Base-by-base conservation (phyloP, 352 stramenopile species). In the Pseudoperonospora humuli region DNA sequence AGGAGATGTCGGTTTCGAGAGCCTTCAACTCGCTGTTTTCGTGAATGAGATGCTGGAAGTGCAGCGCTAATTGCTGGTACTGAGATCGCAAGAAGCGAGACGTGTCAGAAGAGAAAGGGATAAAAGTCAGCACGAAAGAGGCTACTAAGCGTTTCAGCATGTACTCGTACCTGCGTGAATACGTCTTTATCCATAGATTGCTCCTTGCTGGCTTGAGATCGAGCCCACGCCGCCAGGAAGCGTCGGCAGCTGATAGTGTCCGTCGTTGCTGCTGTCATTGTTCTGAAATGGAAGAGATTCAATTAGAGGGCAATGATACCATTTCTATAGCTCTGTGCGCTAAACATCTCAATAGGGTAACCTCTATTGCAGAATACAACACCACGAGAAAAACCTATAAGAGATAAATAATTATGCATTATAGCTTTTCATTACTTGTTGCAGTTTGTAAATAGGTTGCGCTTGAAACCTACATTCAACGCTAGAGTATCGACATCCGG, bases 191-290 rank as follows among this genome's bases (percentile, higher is more conserved):
- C 24, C 7, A 45, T 4, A 17, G 44, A 20, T 3, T 67, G 37
- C 29, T 64, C 50, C 14, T 61, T 47, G 13, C 28, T 47, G 42
- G 55, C 51, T 7, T 61, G 52, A 20, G 61, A 76, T 31, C 76
- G 65, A 45, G 40, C 35, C 73, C 74, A 88, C 18, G 76, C 74
- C 39, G 45, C 51, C 40, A 86, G 36, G 46, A 88, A 86, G 36
- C 76, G 76, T 39, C 69, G 55, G 39, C 69, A 78, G 46, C 79
- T 56, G 7, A 84, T 31, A 24, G 18, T 41, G 26, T 72, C 54
- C 8, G 27, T 14, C 26, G 44, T 31, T 7, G 11, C 1, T 0
- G 34, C 27, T 23, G 49, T 51, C 43, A 53, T 56, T 45, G 3
- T 55, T 60, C 14, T 27, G 27, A 55, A 55, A 39, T 50, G 20